Base-by-base conservation (phyloP, 352 stramenopile species). In the Pythium insidiosum region DNA sequence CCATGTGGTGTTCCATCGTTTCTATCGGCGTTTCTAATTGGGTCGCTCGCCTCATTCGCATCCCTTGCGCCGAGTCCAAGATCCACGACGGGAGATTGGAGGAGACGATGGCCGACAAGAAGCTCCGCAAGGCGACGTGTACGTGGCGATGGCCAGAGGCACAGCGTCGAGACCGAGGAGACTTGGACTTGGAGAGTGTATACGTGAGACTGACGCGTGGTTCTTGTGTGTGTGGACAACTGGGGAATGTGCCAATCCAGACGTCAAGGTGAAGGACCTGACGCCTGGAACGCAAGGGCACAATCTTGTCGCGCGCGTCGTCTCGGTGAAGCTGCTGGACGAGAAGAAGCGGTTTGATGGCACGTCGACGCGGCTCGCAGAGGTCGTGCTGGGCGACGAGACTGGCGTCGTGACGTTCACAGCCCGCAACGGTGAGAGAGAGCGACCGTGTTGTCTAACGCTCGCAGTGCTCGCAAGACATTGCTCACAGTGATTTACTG, bases 351-450 rank as follows among this genome's bases (percentile, higher is more conserved):
- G 74, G 6, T 82, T 73, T 50, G 77, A 94, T 43, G 76, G 76
- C 56, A 67, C 52, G 24, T 48, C 52, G 31, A 78, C 72, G n/a
- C 61, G 78, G 5, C 84, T 90, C 36, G 76, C 76, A 26, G 81
- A 94, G 57, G 76, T 62, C 11, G 63, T 87, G 38, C 43, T 94
- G 13, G 81, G 69, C 9, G 81, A 94, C 47, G 78, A 94, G 52
- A 94, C 81, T 5, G 81, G 81, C 50, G 78, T 73, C 50, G 67
- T 94, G 31, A 88, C 74, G 18, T 78, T 94, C 34, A 89, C 72
- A 13, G 81, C 81, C 24, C 59, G 78, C 31, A 88, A 94, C 26
- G 78, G 81, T 94, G 40, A n/a, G n/a, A n/a, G n/a, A n/a, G n/a
- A n/a, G n/a, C n/a, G n/a, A n/a, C n/a, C n/a, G n/a, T n/a, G n/a